These are phyloP conservation scores for Podospora didyma DNA, from an alignment of 495 filamentous ascomycete species.

Conservation along the genomic window DNA sequence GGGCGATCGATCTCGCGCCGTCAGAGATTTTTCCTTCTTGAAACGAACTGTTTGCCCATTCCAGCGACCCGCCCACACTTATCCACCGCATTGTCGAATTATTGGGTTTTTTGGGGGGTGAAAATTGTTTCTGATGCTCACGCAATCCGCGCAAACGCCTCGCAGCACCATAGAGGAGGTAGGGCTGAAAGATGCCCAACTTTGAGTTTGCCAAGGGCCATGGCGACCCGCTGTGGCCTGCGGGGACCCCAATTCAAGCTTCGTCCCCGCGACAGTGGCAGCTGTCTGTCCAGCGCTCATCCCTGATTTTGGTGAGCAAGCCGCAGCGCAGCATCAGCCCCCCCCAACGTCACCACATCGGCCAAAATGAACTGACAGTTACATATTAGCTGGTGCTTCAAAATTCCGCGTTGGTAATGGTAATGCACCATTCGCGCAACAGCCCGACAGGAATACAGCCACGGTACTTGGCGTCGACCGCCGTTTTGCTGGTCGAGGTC, in stretches of 20 bases:
- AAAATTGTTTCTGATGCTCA: no score
- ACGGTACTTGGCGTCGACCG: conserved; percentile 67
- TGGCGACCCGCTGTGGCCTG: background rate
- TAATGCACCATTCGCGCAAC: conserved; percentile 65
- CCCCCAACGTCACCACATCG: no score
- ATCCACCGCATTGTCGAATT: no score
- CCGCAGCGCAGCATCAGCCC: background rate
- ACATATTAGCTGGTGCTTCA: conserved; percentile 48
- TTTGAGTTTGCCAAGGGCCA: conserved; percentile 9
- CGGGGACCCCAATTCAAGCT: background rate
- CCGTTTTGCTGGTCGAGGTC: conserved; percentile 70
- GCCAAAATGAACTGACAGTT: no score
- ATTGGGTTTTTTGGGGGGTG: no score
- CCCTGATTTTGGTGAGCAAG: conserved; percentile 10
- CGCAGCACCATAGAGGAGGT: no score
- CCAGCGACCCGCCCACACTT: no score
- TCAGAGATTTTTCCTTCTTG: no score
- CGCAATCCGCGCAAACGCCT: no score
- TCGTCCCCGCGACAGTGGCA: conserved; percentile 2
- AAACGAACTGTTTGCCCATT: no score
- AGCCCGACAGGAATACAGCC: conserved; percentile 61
- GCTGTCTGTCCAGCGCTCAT: conserved; percentile 1
- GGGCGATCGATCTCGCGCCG: no score
- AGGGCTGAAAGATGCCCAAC: conserved; percentile 10
- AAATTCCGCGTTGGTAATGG: conserved; percentile 54